Conservation (phyloP, 2,329 filamentous ascomycete genomes). For the Trichoderma breve region DNA sequence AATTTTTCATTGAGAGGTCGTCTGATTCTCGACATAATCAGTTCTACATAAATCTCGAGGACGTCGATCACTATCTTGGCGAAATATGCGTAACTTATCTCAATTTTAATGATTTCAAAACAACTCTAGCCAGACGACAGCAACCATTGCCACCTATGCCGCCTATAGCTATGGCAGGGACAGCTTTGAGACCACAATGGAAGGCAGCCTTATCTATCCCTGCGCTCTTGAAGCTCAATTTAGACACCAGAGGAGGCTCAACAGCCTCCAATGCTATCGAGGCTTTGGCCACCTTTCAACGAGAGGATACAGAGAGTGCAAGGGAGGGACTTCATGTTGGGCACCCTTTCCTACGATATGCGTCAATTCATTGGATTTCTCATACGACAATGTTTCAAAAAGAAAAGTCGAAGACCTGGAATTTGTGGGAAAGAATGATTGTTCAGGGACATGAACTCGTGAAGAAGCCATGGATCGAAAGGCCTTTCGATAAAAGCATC, state of each 20-base stretch:
- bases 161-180: neutral
- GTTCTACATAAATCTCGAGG: conserved; percentile 25
- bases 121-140: conserved; percentile 23
- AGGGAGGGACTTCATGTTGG: neutral
- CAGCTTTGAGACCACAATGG: neutral
- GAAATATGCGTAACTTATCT: conserved; percentile 42
- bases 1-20: conserved; percentile 27
- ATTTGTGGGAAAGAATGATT: neutral
- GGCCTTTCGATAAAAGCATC: neutral
- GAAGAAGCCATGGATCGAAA: neutral
- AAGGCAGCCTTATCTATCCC: neutral
- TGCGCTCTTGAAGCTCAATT: neutral
- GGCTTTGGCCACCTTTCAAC: neutral
- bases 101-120: conserved; percentile 40
- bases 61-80: conserved; percentile 32
- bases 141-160: conserved; percentile 1
- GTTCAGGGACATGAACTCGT: neutral
- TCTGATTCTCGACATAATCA: neutral
- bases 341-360: conserved; percentile 21
- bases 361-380: conserved; percentile 10
- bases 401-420: conserved; percentile 3
- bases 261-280: neutral
- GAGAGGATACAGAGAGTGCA: neutral
- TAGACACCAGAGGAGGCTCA: neutral
- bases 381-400: conserved; percentile 12